Base-by-base conservation (phyloP, 164 flowering plant genomes). In the Chimonanthus salicifolius region DNA sequence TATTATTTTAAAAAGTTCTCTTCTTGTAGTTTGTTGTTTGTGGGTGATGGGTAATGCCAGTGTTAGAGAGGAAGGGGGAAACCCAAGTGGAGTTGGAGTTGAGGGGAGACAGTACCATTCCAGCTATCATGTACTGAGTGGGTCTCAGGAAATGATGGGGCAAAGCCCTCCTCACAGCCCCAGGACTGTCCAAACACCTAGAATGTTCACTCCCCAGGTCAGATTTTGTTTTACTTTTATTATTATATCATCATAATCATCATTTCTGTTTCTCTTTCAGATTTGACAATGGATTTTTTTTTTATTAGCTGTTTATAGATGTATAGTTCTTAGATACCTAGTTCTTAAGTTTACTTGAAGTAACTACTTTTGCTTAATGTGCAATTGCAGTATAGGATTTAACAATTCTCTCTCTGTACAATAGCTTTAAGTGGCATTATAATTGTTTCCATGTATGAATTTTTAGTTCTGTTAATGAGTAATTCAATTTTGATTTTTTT, bases 181-280 rank as follows among this genome's bases (percentile, higher is more conserved):
- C 49, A 79, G 85, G 72, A 84, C 91, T 70, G 77, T 87, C 49
- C 87, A 80, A 7, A 86, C 88, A 6, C 97, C 97, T 67, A 67
- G 87, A 73, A 83, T 87, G 90, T 91, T 91, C 81, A 82, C 90
- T 80, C 96, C 97, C 68, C 97, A 91, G 92, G 98, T 89, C 9
- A 51, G 72, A 68, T 58, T 33, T 70, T 63, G 6, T 8, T 33
- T 47, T 33, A 4, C 49, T 10, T 20, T n/a, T 44, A 16, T 66
- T 45, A 2, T 66, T 15, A 10, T 45, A 62, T 11, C 8, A 18
- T 2, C 43, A 13, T 45, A n/a, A 62, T 11, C 8, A 18, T 2
- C 43, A 13, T 45, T 43, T 51, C 16, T 49, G 43, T 66, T 7
- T 8, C 20, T 50, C 33, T 51, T 20, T 8, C 33, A 11, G 20